A percentile compares a stretch with the other conserved stretches of the same genome.
Conservation (phyloP, 805 yeast species). For the Ogataea salicorniae region DNA sequence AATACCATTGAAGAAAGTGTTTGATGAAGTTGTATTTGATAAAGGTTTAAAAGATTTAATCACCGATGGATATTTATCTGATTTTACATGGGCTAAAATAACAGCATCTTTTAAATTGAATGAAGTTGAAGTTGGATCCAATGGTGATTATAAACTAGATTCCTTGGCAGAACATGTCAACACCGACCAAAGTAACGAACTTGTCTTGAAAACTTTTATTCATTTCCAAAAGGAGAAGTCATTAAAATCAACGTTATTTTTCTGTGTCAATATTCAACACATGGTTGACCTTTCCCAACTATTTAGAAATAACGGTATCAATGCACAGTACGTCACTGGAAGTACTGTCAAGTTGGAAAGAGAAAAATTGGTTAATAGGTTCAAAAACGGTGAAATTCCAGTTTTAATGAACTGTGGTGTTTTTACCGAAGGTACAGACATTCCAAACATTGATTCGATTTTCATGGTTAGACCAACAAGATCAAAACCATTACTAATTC, state of each 20-base stretch:
- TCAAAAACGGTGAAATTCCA: conserved; percentile 55
- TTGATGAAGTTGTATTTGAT: conserved; percentile 74
- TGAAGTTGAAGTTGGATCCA: conserved; percentile 17
- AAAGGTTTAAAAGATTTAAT: conserved; percentile 64
- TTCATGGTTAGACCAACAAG: conserved; percentile 76
- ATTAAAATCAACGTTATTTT: conserved; percentile 63
- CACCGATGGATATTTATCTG: conserved; percentile 60
- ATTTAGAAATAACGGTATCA: conserved; percentile 56
- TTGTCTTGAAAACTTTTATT: conserved; percentile 50
- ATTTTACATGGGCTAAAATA: conserved; percentile 60
- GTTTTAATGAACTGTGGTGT: conserved; percentile 85
- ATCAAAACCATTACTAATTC: conserved; percentile 65
- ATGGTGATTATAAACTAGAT: conserved; percentile 51
- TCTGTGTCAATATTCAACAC: conserved; percentile 73
- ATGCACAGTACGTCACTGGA: conserved; percentile 69
- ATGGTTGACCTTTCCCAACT: conserved; percentile 47
- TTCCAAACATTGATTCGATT: conserved; percentile 81
- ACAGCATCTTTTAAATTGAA: conserved; percentile 32
- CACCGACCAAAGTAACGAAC: conserved; percentile 45
- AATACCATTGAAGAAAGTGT: conserved; percentile 47
- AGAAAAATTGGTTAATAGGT: conserved; percentile 46
- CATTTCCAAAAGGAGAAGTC: conserved; percentile 36
- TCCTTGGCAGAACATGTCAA: conserved; percentile 53
- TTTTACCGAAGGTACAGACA: conserved; percentile 92
- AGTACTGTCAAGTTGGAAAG: conserved; percentile 52